These are phyloP conservation scores for Arthroderma sp. DNA, from an alignment of 2,329 filamentous ascomycete genomes.

Conservation along the genomic window DNA sequence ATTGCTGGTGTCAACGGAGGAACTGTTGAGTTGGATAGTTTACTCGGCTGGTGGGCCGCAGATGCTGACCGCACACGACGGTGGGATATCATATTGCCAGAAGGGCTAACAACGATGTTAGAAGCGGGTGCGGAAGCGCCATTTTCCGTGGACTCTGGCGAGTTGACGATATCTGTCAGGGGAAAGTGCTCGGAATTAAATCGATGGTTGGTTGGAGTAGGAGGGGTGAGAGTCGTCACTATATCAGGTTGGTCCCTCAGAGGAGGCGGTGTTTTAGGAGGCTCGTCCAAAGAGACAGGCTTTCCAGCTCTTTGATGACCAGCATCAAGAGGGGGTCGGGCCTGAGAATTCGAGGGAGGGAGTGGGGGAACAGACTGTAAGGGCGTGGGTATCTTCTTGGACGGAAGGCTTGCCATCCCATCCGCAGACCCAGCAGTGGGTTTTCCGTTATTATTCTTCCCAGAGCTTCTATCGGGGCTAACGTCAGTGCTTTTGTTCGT, in stretches of 20 bases:
- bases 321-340: conserved; percentile 7
- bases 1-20: conserved; percentile 64
- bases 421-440: conserved; percentile 28
- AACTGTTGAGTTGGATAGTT: conserved; percentile 64
- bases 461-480: conserved; percentile 37
- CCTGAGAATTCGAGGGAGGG: conserved; percentile 22
- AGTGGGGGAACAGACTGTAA: conserved; percentile 27
- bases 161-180: conserved; percentile 24
- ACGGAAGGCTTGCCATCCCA: conserved; percentile 27
- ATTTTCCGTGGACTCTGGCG: conserved; percentile 26
- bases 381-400: conserved; percentile 18
- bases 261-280: conserved; percentile 25
- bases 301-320: conserved; percentile 5
- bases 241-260: conserved; percentile 15
- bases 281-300: background rate
- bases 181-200: conserved; percentile 17
- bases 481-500: conserved; percentile 43
- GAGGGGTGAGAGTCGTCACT: conserved; percentile 12
- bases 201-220: conserved; percentile 9
- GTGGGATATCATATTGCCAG: conserved; percentile 64
- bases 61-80: conserved; percentile 49
- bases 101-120: conserved; percentile 48
- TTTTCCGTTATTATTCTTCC: conserved; percentile 32
- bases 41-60: conserved; percentile 57
- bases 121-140: conserved; percentile 20